Percentiles rank a stretch among this genome's conserved stretches.
Conservation (phyloP, 371 early-diverging fungal species). For the Mucor racemosus region DNA sequence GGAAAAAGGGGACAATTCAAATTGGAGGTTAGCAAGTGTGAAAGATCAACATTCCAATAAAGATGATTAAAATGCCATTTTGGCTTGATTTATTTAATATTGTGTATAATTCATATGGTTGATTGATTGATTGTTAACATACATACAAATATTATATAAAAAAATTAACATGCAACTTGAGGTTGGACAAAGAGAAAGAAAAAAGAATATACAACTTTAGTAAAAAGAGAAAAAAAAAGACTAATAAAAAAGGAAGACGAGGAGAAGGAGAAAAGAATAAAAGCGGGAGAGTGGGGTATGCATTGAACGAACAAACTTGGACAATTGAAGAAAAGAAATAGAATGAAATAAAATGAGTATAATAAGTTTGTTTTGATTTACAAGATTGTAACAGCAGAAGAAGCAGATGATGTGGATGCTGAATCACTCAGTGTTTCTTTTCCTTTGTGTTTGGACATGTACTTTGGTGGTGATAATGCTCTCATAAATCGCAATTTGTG, state of each 20-base stretch:
- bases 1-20: background rate
- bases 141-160: background rate
- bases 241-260: background rate
- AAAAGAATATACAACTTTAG: slow-evolving; percentile 1
- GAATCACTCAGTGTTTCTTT: background rate
- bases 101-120: background rate
- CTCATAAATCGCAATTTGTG: slow-evolving; percentile 20
- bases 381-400: background rate
- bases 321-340: background rate
- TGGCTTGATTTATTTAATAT: background rate
- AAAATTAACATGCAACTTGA: background rate
- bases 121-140: background rate
- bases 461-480: slow-evolving; percentile 18
- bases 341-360: background rate
- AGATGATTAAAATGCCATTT: background rate
- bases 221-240: background rate
- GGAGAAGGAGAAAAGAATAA: background rate
- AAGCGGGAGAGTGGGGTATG: background rate
- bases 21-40: background rate
- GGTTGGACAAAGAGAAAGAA: background rate
- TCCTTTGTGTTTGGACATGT: slow-evolving; percentile 12
- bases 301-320: background rate
- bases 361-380: background rate
- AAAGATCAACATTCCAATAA: background rate
- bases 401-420: background rate